Conservation (phyloP, 306 rosid species). For the Lathyrus sativus region DNA sequence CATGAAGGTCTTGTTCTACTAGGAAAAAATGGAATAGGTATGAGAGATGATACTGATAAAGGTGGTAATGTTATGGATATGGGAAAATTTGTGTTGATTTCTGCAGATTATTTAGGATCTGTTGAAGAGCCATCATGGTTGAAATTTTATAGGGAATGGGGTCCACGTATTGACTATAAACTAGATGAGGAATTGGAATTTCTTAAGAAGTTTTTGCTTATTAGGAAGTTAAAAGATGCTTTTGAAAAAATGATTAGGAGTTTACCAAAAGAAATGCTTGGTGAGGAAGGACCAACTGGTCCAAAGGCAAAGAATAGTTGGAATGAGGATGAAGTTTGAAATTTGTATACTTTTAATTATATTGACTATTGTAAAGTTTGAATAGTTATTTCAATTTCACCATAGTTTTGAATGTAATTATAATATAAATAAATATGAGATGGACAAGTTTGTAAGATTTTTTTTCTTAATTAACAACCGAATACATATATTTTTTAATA, state of each 20-base stretch:
- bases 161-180: slow-evolving; percentile 56
- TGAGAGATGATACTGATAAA: slow-evolving; percentile 58
- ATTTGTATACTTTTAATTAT: background rate
- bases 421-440: no score
- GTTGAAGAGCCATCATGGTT: slow-evolving; percentile 69
- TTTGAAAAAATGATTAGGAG: slow-evolving; percentile 31
- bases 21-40: slow-evolving; percentile 53
- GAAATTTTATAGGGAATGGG: slow-evolving; percentile 64
- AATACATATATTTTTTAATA: no score
- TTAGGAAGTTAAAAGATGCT: slow-evolving; percentile 35
- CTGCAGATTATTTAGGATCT: slow-evolving; percentile 58
- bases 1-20: slow-evolving; percentile 58
- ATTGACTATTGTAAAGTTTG: no score
- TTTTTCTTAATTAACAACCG: no score
- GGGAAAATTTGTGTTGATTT: slow-evolving; percentile 44
- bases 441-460: no score
- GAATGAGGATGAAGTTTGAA: background rate
- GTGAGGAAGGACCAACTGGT: slow-evolving; percentile 70
- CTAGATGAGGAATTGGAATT: slow-evolving; percentile 45
- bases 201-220: slow-evolving; percentile 46
- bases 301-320: background rate
- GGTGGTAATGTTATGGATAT: slow-evolving; percentile 44
- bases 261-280: slow-evolving; percentile 63
- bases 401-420: no score
- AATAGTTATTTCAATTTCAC: no score